Conservation (phyloP, 176 grass and related monocot genomes). For the Poa annua region DNA sequence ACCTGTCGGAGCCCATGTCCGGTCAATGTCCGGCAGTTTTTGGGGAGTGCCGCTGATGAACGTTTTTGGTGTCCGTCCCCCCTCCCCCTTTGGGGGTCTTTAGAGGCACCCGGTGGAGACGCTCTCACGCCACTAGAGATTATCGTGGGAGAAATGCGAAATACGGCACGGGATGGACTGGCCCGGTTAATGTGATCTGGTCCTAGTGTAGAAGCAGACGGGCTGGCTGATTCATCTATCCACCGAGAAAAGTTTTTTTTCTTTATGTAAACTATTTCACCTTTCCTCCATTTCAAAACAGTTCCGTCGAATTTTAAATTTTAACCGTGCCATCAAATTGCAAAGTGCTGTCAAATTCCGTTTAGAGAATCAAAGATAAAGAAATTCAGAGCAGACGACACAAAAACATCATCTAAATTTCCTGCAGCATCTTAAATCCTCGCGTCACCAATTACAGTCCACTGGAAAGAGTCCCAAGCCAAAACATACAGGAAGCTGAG, state of each 20-base stretch:
- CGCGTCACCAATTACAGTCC: background rate
- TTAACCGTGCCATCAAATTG: too few relatives aligned
- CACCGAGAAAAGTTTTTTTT: background rate
- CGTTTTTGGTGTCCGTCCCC: too few relatives aligned
- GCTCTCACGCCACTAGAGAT: too few relatives aligned
- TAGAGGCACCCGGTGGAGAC: too few relatives aligned
- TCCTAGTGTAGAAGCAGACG: background rate
- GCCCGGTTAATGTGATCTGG: background rate
- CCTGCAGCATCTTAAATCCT: background rate
- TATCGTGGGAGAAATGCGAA: background rate
- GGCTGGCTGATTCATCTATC: background rate
- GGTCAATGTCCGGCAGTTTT: too few relatives aligned
- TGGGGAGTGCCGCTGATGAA: too few relatives aligned
- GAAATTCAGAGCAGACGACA: background rate
- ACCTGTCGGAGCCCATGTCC: too few relatives aligned
- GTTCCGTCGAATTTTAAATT: too few relatives aligned
- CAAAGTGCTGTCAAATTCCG: background rate
- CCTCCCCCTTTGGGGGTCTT: too few relatives aligned
- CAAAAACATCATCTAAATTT: background rate
- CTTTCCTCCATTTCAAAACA: too few relatives aligned
- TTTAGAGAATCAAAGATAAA: background rate
- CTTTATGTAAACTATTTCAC: too few relatives aligned
- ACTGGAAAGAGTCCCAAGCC: background rate
- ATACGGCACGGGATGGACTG: background rate
- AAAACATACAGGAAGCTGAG: slow-evolving; percentile 37